phyloP scores from a whole-genome alignment of 768 basidiomycete genomes.

The Russula foetens region DNA sequence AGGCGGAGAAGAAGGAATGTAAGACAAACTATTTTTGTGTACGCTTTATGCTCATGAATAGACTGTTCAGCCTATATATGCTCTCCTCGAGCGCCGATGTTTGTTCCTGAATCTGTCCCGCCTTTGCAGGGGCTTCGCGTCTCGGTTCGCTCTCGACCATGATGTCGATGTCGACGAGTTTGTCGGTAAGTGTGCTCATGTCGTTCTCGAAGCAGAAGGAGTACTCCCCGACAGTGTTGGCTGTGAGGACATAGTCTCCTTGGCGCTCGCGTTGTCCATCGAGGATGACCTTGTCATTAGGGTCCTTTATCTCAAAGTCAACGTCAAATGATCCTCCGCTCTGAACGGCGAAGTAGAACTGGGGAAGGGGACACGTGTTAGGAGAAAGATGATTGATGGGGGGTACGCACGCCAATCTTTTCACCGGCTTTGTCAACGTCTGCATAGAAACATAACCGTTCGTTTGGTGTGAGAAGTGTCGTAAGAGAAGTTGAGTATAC shows the following conservation, averaged over 20 bases:
- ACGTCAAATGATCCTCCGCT: constrained; percentile 96
- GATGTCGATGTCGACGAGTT: constrained; percentile 92
- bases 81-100: constrained; percentile 93
- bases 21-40: constrained; percentile 84
- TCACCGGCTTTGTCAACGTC: constrained; percentile 94
- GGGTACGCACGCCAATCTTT: constrained; percentile 69
- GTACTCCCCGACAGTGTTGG: constrained; percentile 85
- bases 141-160: constrained; percentile 98
- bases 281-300: constrained; percentile 78
- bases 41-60: constrained; percentile 84
- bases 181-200: constrained; percentile 89
- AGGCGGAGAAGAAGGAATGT: neutral
- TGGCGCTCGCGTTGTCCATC: constrained; percentile 86
- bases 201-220: constrained; percentile 98
- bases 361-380: constrained; percentile 16
- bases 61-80: constrained; percentile 80
- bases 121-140: constrained; percentile 79
- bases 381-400: neutral
- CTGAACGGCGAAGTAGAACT: constrained; percentile 99
- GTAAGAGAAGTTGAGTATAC: constrained; percentile 60
- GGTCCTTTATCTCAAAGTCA: constrained; percentile 89
- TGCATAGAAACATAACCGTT: constrained; percentile 87
- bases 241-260: constrained; percentile 96
- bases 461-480: constrained; percentile 69
- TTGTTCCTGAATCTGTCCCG: constrained; percentile 84